These are phyloP conservation scores for Coprinellus aureogranulatus DNA, from an alignment of 768 basidiomycete genomes.

Conservation along the genomic window DNA sequence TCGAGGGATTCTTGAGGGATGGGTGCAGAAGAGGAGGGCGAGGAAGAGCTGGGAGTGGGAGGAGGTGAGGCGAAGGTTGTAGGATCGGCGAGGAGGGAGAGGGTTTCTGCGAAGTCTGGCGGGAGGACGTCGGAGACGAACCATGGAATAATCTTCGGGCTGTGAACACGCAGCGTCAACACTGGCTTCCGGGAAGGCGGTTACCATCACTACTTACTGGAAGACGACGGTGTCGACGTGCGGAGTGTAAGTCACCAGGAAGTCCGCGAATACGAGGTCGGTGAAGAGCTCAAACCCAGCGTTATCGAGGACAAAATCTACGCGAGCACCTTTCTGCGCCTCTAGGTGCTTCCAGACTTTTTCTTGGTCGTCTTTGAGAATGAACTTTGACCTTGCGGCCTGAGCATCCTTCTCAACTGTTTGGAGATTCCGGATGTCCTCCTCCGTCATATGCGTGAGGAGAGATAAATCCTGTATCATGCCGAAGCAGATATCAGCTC, in stretches of 20 bases:
- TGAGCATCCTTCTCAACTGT: slow-evolving; percentile 80
- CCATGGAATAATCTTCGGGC: slow-evolving; percentile 95
- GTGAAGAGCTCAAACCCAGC: slow-evolving; percentile 93
- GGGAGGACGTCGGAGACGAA: slow-evolving; percentile 96
- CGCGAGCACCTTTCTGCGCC: slow-evolving; percentile 47
- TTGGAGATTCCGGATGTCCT: slow-evolving; percentile 83
- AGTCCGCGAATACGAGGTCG: slow-evolving; percentile 90
- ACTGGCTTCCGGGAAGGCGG: background rate
- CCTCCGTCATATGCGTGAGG: slow-evolving; percentile 77
- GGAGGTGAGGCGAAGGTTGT: slow-evolving; percentile 53
- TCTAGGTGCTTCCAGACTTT: slow-evolving; percentile 72
- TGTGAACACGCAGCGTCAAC: slow-evolving; percentile 26
- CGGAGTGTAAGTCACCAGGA: slow-evolving; percentile 85
- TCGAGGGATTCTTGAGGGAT: slow-evolving; percentile 14
- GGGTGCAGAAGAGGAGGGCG: slow-evolving; percentile 31
- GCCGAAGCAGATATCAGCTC: background rate
- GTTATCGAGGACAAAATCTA: slow-evolving; percentile 93
- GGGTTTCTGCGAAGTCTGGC: slow-evolving; percentile 66
- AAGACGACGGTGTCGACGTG: slow-evolving; percentile 81
- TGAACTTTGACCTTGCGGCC: slow-evolving; percentile 69
- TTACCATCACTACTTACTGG: slow-evolving; percentile 56
- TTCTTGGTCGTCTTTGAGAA: slow-evolving; percentile 81
- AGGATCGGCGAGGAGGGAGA: slow-evolving; percentile 56
- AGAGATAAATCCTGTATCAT: slow-evolving; percentile 78
- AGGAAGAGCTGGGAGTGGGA: slow-evolving; percentile 66